Evolutionary conservation across 495 filamentous ascomycete species (phyloP), one percentile per base, ranked within the genome.

Genomic region (Lasiosphaeris hirsuta): DNA sequence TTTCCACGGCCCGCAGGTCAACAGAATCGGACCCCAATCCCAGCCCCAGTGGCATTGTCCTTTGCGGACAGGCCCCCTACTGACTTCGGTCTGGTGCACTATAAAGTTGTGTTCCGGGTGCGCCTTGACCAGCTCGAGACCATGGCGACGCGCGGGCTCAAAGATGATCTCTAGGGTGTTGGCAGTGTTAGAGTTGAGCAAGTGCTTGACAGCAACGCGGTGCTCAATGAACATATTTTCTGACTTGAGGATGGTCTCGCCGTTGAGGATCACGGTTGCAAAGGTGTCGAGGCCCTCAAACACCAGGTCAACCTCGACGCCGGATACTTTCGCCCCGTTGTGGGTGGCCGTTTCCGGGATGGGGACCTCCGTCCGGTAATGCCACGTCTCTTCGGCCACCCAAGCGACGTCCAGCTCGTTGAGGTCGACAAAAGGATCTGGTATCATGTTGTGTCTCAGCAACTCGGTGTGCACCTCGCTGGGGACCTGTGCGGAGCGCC

Each of bases 241-340:
- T 7, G 75, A 77, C 54, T 80, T 68, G 4, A 90, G 67, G 14
- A 91, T 81, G 5, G 71, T 61, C 13, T 75, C 60, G 3, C 77
- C 84, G 59, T 91, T 85, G 9, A 92, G 72, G n/a, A 68, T 76
- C 9, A 90, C 86, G 0, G 73, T 81, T 3, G 86, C 85, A 72
- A 84, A 89, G 0, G 87, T 91, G 60, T 91, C 89, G 17, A 92
- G 69, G 0, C 89, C 89, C 50, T 88, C 83, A 59, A 91, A 90
- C 2, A 82, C 81, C 19, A 92, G 63, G 13, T 82, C 79, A 7
- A 79, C 72, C 33, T 62, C 72, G 13, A 55, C 51, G 2, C 19
- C 18, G 13, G 36, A 6, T n/a, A 9, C 5, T 10, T n/a, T n/a
- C n/a, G 0, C 30, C 5, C n/a, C 33, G 23, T 17, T 19, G 18